These are phyloP conservation scores for Xylariales sp. DNA, from an alignment of 2,329 filamentous ascomycete genomes.

Conservation along the genomic window DNA sequence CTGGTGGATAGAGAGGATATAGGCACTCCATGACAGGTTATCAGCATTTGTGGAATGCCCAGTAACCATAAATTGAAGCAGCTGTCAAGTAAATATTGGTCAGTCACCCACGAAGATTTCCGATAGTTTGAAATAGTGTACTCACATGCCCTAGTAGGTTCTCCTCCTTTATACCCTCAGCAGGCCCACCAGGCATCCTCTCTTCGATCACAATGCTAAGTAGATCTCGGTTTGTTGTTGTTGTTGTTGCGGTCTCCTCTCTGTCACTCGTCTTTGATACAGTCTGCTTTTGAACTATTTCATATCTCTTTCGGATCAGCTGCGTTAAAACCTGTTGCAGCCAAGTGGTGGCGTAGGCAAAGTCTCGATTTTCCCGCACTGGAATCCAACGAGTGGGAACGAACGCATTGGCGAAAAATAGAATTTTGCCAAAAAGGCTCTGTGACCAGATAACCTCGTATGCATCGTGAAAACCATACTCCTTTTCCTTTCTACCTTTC, in stretches of 20 bases:
- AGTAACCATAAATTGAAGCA: constrained; percentile 31
- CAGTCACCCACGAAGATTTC: too few relatives aligned
- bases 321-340: constrained; percentile 8
- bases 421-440: constrained; percentile 4
- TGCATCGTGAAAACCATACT: constrained; percentile 10
- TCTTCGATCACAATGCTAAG: constrained; percentile 12
- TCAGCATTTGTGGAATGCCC: constrained; percentile 33
- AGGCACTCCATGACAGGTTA: constrained; percentile 27
- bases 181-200: constrained; percentile 11
- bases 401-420: constrained; percentile 10
- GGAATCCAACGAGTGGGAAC: constrained; percentile 12
- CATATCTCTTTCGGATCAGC: too few relatives aligned
- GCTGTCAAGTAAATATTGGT: constrained; percentile 3
- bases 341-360: constrained; percentile 9
- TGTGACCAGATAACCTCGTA: constrained; percentile 10
- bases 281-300: too few relatives aligned
- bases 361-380: constrained; percentile 10
- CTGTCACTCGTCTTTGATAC: too few relatives aligned
- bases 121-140: too few relatives aligned
- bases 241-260: too few relatives aligned
- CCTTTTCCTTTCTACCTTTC: background rate
- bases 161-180: constrained; percentile 19
- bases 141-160: constrained; percentile 19
- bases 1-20: constrained; percentile 24
- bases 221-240: too few relatives aligned